A percentile compares a stretch with the other conserved stretches of the same genome.
Conservation (phyloP, 257 asterid genomes). For the Echites panduratus region DNA sequence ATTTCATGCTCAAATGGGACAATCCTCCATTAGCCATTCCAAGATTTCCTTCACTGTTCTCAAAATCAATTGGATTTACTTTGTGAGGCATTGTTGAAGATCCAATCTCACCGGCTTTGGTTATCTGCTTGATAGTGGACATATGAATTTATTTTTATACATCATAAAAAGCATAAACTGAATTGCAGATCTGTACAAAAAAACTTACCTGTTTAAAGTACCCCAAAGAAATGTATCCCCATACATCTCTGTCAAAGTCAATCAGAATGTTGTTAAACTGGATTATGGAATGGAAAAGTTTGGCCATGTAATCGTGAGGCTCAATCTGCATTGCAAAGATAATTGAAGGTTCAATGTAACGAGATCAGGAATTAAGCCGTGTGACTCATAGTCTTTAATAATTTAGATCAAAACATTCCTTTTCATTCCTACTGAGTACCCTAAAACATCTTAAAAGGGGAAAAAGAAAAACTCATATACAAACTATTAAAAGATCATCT, state of each 20-base stretch:
- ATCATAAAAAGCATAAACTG: neutral
- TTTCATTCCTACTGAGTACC: neutral
- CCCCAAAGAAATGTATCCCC: conserved; percentile 87
- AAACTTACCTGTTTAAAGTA: conserved; percentile 75
- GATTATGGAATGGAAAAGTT: conserved; percentile 56
- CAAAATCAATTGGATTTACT: conserved; percentile 90
- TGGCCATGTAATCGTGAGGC: conserved; percentile 86
- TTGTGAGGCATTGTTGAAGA: conserved; percentile 96
- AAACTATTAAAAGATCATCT: neutral
- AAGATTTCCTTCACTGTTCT: conserved; percentile 83
- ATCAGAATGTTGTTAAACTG: conserved; percentile 74
- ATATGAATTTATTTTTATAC: neutral
- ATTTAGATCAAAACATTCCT: neutral
- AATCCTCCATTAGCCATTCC: conserved; percentile 68
- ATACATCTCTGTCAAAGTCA: conserved; percentile 69
- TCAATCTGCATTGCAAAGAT: conserved; percentile 56
- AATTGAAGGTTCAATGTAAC: neutral
- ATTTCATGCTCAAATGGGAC: conserved; percentile 62
- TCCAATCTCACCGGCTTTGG: conserved; percentile 87
- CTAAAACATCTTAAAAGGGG: neutral
- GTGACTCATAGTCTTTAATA: neutral
- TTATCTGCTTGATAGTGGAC: conserved; percentile 43
- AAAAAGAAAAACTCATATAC: neutral
- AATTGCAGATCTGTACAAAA: neutral
- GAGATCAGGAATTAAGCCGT: too few species aligned